Evolutionary conservation across 1,284 basidiomycete species (phyloP).

Genomic region (Fomitopsis schrenkii): DNA sequence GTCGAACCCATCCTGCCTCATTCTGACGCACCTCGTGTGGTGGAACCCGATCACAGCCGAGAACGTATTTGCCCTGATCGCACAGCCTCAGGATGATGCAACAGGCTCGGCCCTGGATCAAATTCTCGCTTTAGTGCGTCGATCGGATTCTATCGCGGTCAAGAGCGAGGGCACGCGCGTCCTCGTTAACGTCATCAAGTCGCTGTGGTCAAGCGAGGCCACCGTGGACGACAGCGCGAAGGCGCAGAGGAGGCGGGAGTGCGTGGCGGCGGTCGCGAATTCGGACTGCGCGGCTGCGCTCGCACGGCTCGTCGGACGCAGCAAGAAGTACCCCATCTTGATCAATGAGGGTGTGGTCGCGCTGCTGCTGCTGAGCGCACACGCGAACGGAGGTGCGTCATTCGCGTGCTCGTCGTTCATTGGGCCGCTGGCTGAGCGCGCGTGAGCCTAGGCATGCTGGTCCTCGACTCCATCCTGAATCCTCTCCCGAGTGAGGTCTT

Average conservation of each 20-base stretch:
- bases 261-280: constrained; percentile 51
- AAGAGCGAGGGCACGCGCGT: constrained; percentile 89
- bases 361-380: constrained; percentile 70
- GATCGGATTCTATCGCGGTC: constrained; percentile 80
- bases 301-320: constrained; percentile 70
- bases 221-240: constrained; percentile 27
- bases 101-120: constrained; percentile 51
- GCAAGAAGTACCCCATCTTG: constrained; percentile 78
- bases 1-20: background rate
- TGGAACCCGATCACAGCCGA: constrained; percentile 41
- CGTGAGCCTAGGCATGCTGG: constrained; percentile 46
- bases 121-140: constrained; percentile 70
- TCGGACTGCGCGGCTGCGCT: constrained; percentile 57
- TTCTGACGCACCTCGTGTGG: constrained; percentile 2
- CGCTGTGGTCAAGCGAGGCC: constrained; percentile 56
- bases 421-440: constrained; percentile 6
- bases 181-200: constrained; percentile 78
- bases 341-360: constrained; percentile 90
- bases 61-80: constrained; percentile 56
- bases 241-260: constrained; percentile 46
- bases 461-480: constrained; percentile 52
- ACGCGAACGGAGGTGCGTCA: constrained; percentile 60
- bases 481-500: constrained; percentile 43
- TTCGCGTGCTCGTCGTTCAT: constrained; percentile 2
- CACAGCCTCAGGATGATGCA: constrained; percentile 32